Evolutionary conservation across 2,329 filamentous ascomycete genomes (phyloP).

Genomic region (Fonsecaea erecta): DNA sequence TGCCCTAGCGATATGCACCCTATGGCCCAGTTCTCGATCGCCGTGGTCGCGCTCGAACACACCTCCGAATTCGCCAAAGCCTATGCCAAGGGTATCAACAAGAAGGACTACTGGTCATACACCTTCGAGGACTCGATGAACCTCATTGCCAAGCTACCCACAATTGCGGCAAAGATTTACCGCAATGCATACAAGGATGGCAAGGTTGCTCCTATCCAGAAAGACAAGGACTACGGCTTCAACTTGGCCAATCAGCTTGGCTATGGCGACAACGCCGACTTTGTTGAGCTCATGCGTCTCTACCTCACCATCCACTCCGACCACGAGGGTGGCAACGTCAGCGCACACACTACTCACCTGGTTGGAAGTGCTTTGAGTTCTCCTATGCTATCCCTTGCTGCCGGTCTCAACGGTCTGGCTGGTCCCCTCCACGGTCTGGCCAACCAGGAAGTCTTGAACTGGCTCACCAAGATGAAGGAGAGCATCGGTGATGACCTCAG

Average conservation of each 20-base stretch:
- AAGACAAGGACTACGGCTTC: constrained; percentile 99
- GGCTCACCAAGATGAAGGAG: constrained; percentile 99
- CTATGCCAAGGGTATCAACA: constrained; percentile 98
- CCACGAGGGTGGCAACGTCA: constrained; percentile 99
- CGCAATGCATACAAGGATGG: constrained; percentile 99
- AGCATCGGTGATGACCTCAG: constrained; percentile 89
- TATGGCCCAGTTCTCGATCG: constrained; percentile 99
- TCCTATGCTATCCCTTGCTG: constrained; percentile 93
- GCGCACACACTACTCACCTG: constrained; percentile 96
- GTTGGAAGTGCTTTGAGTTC: constrained; percentile 96
- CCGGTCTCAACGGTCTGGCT: constrained; percentile 96
- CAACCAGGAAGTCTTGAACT: constrained; percentile 99
- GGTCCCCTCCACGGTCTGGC: constrained; percentile 98
- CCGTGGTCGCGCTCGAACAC: constrained; percentile 97
- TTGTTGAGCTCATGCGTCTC: constrained; percentile 96
- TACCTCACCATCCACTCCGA: constrained; percentile 99
- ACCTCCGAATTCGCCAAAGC: constrained; percentile 97
- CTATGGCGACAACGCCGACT: constrained; percentile 92
- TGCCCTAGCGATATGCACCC: constrained; percentile 98
- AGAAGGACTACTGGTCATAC: constrained; percentile 99
- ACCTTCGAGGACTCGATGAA: constrained; percentile 99
- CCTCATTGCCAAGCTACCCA: constrained; percentile 98
- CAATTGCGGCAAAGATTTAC: constrained; percentile 98
- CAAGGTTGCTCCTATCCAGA: constrained; percentile 93
- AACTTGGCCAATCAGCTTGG: constrained; percentile 99